Evolutionary conservation across 495 filamentous ascomycete species (phyloP).

Genomic region (Tuber microsphaerosporum): DNA sequence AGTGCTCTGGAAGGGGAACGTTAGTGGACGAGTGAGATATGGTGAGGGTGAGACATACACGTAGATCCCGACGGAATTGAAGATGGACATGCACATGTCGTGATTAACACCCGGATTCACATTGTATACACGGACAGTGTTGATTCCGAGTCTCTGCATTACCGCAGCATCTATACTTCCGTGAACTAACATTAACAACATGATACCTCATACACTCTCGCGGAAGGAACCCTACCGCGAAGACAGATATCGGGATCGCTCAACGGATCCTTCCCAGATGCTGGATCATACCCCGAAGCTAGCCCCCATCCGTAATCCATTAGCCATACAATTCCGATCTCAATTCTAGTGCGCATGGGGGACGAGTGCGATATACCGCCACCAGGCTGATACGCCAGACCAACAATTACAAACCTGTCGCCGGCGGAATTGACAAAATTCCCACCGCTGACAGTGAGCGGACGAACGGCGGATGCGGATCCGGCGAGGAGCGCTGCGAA

Average conservation of each 20-base stretch:
- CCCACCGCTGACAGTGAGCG: slow-evolving; percentile 64
- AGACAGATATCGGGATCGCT: slow-evolving; percentile 67
- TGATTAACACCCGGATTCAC: slow-evolving; percentile 76
- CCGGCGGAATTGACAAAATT: slow-evolving; percentile 79
- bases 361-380: slow-evolving; percentile 51
- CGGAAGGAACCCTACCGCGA: slow-evolving; percentile 44
- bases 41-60: slow-evolving; percentile 44
- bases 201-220: neutral
- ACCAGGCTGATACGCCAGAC: slow-evolving; percentile 91
- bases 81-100: slow-evolving; percentile 81
- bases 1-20: slow-evolving; percentile 47
- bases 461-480: slow-evolving; percentile 53
- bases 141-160: slow-evolving; percentile 76
- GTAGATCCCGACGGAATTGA: slow-evolving; percentile 76
- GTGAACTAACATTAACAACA: neutral
- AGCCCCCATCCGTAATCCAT: neutral
- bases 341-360: neutral
- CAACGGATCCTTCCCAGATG: slow-evolving; percentile 60
- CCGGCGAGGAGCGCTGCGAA: slow-evolving; percentile 17
- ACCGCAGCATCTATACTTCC: slow-evolving; percentile 64
- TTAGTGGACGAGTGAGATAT: slow-evolving; percentile 47
- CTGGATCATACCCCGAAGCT: slow-evolving; percentile 57
- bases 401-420: slow-evolving; percentile 79
- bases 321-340: neutral
- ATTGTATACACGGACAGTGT: slow-evolving; percentile 93